Base-by-base conservation (phyloP, 768 basidiomycete genomes). In the Termitomyces sp. region DNA sequence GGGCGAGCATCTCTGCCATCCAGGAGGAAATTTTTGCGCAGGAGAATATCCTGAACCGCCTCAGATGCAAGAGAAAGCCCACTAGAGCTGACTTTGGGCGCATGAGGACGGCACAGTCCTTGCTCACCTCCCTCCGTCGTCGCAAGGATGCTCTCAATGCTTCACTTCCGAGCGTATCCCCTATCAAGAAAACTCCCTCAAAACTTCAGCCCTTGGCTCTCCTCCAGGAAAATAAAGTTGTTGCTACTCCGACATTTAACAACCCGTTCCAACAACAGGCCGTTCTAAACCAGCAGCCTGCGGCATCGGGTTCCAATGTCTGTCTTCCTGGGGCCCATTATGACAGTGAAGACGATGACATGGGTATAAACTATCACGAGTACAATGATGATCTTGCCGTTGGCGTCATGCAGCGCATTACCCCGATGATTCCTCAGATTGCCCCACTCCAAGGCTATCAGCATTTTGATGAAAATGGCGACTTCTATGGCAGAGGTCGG, bases 401-500 rank as follows among this genome's bases (percentile, higher is more conserved):
- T 22, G 40, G 30, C 20, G 54, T 63, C 30, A 33, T 61, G 30
- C 37, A 58, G 18, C 60, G 46, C 27, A 51, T 65, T 27, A 52
- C 33, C 9, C 39, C 34, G 6, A 14, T 34, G 3, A 65, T 71
- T 22, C 68, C 68, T 9, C 9, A 59, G 33, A 62, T 71, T 5
- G 62, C 71, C 3, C 69, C 74, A 4, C 46, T 74, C 3, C 42
- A 46, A 12, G 58, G 59, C 18, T 61, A 68, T 8, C 73, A 79
- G 39, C 56, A 70, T 22, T 67, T 64, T 27, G 82, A 83, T 60
- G 68, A 66, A 0, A 72, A 79, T 45, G 82, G 80, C 1, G 74
- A 82, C 53, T 82, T 72, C 57, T 70, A 77, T 59, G 81, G 82
- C 6, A 72, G 79, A 2, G 79, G 78, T 9, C 68, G 71, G 20